Evolutionary conservation across 441 rosid species (phyloP).

Genomic region (Francoa sonchifolia): DNA sequence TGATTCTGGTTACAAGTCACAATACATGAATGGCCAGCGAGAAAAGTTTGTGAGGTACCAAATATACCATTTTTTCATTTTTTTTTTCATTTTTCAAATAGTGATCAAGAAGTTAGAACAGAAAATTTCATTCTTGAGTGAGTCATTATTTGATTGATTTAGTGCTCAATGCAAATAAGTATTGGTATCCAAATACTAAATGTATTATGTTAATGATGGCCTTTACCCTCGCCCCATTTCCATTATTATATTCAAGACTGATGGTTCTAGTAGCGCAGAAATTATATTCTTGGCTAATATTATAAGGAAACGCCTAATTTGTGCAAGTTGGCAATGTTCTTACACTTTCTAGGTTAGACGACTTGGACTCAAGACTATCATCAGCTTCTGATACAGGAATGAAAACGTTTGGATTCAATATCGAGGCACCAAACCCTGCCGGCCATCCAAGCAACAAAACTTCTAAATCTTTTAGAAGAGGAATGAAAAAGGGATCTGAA

Average conservation of each 20-base stretch:
- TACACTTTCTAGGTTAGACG: slow-evolving; percentile 59
- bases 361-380: slow-evolving; percentile 72
- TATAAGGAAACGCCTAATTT: not conserved
- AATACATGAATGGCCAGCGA: slow-evolving; percentile 51
- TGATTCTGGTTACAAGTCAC: slow-evolving; percentile 51
- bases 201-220: not conserved
- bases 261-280: not conserved
- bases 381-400: slow-evolving; percentile 48
- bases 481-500: slow-evolving; percentile 77
- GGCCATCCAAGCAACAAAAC: slow-evolving; percentile 32
- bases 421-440: slow-evolving; percentile 47
- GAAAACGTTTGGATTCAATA: slow-evolving; percentile 52
- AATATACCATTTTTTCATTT: slow-evolving; percentile 1
- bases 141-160: not conserved
- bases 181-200: no score
- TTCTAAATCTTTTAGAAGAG: slow-evolving; percentile 65
- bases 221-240: no score
- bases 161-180: not conserved
- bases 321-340: slow-evolving; percentile 10
- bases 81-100: not conserved
- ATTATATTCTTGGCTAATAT: no score
- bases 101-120: slow-evolving; percentile 2
- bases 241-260: not conserved
- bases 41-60: slow-evolving; percentile 90
- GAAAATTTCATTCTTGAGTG: not conserved